These are phyloP conservation scores for Diaporthe velutina DNA, from an alignment of 2,329 filamentous ascomycete genomes.

Conservation along the genomic window DNA sequence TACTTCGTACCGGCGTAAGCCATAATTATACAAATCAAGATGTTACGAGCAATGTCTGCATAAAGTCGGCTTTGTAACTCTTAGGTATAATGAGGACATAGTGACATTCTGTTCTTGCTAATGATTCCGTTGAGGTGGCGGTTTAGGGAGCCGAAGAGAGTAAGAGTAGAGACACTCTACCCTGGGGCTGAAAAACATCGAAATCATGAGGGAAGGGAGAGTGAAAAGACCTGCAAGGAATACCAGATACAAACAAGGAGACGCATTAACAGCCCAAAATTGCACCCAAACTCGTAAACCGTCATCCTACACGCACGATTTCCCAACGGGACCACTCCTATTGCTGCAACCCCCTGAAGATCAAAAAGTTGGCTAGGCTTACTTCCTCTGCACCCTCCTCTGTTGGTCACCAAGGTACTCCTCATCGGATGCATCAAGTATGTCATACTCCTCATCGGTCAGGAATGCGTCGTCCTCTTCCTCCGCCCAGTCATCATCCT, in stretches of 20 bases:
- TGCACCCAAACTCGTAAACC: constrained; percentile 30
- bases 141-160: constrained; percentile 9
- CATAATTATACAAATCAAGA: not conserved
- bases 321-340: not conserved
- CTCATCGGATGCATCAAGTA: constrained; percentile 94
- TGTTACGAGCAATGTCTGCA: not conserved
- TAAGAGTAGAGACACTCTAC: not conserved
- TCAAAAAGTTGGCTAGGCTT: not conserved
- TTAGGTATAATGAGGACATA: not conserved
- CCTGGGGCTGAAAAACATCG: constrained; percentile 1
- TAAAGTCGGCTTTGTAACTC: not conserved
- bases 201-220: constrained; percentile 28
- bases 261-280: constrained; percentile 22
- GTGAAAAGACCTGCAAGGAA: constrained; percentile 9
- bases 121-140: constrained; percentile 33
- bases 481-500: constrained; percentile 73
- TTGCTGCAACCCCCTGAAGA: not conserved
- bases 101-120: constrained; percentile 39
- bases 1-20: not conserved
- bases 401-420: constrained; percentile 75
- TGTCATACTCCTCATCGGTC: constrained; percentile 98
- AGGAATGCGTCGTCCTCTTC: constrained; percentile 82
- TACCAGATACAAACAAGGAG: constrained; percentile 30
- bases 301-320: constrained; percentile 28
- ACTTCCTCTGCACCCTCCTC: constrained; percentile 46